These are phyloP conservation scores for Nicotiana undulata DNA, from an alignment of 257 asterid genomes.

Conservation along the genomic window DNA sequence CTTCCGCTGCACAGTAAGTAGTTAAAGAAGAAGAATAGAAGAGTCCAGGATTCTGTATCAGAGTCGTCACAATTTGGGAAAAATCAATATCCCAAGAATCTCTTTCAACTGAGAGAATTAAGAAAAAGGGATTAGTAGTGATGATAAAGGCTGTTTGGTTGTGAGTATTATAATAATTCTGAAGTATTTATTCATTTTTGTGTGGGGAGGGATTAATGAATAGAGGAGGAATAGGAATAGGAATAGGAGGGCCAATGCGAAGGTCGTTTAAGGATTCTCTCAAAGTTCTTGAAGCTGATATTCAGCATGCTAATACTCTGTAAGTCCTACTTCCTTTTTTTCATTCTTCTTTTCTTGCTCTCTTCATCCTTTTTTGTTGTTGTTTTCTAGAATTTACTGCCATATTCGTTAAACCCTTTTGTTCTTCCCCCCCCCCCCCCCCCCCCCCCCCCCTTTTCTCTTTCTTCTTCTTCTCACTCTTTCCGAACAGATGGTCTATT, in stretches of 20 bases:
- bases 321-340: conserved; percentile 14
- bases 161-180: neutral
- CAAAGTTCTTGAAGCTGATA: conserved; percentile 79
- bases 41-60: neutral
- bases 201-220: conserved; percentile 10
- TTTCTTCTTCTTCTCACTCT: neutral
- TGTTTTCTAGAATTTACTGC: neutral
- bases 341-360: neutral
- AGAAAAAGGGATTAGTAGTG: neutral
- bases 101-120: neutral
- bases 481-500: no score
- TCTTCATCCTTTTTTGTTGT: neutral
- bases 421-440: neutral
- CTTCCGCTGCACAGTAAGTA: neutral
- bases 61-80: neutral
- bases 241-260: conserved; percentile 40
- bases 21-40: neutral
- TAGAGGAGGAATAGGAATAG: conserved; percentile 15
- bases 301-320: conserved; percentile 88
- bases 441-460: neutral
- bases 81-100: neutral
- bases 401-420: neutral
- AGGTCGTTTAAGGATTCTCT: conserved; percentile 78
- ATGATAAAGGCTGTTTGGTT: neutral
- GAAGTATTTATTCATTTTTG: neutral